Percentiles rank a stretch among this genome's conserved stretches.
Conservation (phyloP, 2,329 filamentous ascomycete genomes). For the Gaeumannomyces sp. region DNA sequence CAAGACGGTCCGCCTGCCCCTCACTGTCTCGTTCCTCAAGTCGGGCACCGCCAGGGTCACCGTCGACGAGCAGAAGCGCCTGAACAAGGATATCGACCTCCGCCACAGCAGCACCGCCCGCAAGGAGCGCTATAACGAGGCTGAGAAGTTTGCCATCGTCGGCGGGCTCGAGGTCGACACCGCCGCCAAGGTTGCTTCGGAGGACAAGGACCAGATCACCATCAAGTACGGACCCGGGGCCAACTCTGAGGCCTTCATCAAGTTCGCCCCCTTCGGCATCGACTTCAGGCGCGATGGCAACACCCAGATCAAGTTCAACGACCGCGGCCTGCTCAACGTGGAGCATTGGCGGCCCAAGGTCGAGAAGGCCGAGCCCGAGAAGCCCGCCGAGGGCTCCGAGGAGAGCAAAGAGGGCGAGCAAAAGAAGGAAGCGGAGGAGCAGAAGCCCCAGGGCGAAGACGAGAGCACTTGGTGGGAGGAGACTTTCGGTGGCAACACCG, state of each 20-base stretch:
- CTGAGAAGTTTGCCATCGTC: conserved; percentile 77
- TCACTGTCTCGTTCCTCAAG: conserved; percentile 82
- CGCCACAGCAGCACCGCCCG: conserved; percentile 76
- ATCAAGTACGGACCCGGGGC: conserved; percentile 73
- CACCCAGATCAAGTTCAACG: conserved; percentile 82
- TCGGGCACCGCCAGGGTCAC: conserved; percentile 83
- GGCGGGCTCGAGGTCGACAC: conserved; percentile 74
- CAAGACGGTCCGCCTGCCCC: conserved; percentile 70
- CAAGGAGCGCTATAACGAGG: conserved; percentile 94
- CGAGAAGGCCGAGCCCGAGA: conserved; percentile 49
- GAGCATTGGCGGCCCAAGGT: conserved; percentile 93
- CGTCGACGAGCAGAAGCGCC: conserved; percentile 84
- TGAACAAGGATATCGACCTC: conserved; percentile 82
- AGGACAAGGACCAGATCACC: conserved; percentile 62
- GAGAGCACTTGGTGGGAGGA: conserved; percentile 98
- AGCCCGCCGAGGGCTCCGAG: conserved; percentile 46
- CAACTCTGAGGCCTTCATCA: conserved; percentile 76
- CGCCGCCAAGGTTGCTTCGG: conserved; percentile 60
- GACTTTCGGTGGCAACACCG: conserved; percentile 88
- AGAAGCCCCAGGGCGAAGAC: conserved; percentile 50
- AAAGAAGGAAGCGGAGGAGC: conserved; percentile 30
- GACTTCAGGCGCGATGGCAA: conserved; percentile 80
- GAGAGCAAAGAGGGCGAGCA: conserved; percentile 25
- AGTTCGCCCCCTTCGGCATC: conserved; percentile 73
- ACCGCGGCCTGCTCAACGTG: conserved; percentile 82